Evolutionary conservation across 148 eudicot genomes (phyloP).

Genomic region (Rhododendron mucronatum): DNA sequence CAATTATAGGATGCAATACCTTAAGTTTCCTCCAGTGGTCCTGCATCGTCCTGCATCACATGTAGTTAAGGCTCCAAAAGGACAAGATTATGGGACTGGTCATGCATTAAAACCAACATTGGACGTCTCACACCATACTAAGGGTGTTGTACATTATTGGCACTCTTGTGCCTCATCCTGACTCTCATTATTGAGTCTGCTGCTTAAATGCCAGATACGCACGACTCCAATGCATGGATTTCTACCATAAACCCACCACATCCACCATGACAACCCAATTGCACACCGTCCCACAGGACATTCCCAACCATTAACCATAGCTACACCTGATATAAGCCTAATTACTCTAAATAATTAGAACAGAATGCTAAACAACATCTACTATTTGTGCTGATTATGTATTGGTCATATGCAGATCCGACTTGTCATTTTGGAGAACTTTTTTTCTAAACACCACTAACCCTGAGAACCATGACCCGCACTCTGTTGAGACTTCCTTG

Average conservation of each 20-base stretch:
- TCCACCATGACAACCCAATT: not conserved
- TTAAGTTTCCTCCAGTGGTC: not conserved
- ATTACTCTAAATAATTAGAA: not conserved
- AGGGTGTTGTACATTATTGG: not conserved
- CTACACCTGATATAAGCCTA: not conserved
- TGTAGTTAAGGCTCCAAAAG: not conserved
- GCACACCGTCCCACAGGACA: not conserved
- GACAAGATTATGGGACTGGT: not conserved
- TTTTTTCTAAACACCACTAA: not conserved
- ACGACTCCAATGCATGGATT: not conserved
- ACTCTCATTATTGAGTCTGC: not conserved
- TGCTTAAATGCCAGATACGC: not conserved
- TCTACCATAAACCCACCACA: not conserved
- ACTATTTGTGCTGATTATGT: not conserved
- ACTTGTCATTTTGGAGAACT: not conserved
- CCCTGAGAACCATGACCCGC: not conserved
- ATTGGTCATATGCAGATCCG: not conserved
- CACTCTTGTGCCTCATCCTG: not conserved
- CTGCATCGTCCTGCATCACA: not conserved
- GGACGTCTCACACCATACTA: not conserved
- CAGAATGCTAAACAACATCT: not conserved
- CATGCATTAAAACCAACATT: not conserved
- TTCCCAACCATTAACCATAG: not conserved
- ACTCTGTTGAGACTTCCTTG: not conserved
- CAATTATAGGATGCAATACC: not conserved